Base-by-base conservation (phyloP, 1,284 basidiomycete genomes). In the Boletus mariae region DNA sequence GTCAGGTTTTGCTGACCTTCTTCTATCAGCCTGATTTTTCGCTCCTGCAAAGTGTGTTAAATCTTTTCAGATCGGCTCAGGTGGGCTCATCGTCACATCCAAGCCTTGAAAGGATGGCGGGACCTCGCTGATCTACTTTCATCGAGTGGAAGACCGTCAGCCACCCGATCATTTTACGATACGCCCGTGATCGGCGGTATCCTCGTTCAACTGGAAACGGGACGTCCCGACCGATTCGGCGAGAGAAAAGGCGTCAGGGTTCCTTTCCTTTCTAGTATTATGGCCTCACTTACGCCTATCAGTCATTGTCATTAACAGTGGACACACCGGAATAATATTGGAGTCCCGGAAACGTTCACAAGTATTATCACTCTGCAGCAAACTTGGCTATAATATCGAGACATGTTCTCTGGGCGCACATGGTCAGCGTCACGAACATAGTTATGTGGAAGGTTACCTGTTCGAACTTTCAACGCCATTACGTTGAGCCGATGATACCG, bases 171-270 rank as follows among this genome's bases (percentile, higher is more conserved):
- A 25, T 32, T 48, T 55, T 52, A 45, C 51, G 40, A 40, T 34
- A 83, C 79, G 5, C 82, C 84, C 26, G 71, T 85, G 20, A 73
- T 86, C 47, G 83, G 84, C 48, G 84, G 84, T 34, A 70, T 73
- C 5, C 71, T 83, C 49, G 75, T 78, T 10, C 77, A 80, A 56
- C 76, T 80, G 26, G 78, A 77, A 9, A 69, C 67, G 5, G 75
- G 74, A 59, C 73, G 70, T 55, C 77, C 81, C 25, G 51, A 56
- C 20, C 59, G 74, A 52, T 80, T 83, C 60, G 73, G 75, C 51
- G 64, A 65, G 66, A 37, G 68, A 44, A 55, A 58, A 13, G 45
- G 3, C 15, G 17, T 28, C 10, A 4, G 13, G 11, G 37, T 58
- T 51, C 43, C 49, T 45, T 54, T 60, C 45, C 47, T 26, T 50